Evolutionary conservation across 768 basidiomycete species (phyloP), one percentile per base, ranked within the genome.

Genomic region (Kockovaella imperatae): DNA sequence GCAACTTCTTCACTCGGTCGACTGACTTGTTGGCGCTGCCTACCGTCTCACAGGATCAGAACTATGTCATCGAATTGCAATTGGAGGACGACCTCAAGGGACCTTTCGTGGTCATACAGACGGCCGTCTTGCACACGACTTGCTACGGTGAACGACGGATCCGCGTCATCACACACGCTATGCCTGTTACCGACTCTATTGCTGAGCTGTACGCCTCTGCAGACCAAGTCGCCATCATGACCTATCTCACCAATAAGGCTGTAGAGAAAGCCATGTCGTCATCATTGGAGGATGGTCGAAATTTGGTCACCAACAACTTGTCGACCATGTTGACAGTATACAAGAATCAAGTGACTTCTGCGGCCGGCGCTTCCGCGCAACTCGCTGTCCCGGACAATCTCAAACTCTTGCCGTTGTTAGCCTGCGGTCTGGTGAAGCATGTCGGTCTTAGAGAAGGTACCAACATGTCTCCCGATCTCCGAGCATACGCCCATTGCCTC

Each of bases 1-100:
- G 93, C 53, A 97, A 96, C 75, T 95, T 96, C 77, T 97, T 97
- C 67, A 88, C 95, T 48, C 83, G 93, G 44, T 95, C 90, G 20
- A 97, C 93, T 18, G 93, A 97, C 72, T 79, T 96, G 4, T 79
- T 96, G 29, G 88, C 93, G 3, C 86, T 96, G 79, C 90, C 93
- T 2, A 84, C 89, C 6, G 91, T 97, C n/a, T 89, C 93, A 14
- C 82, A 86, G 61, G 90, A 97, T 62, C 87, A 95, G 69, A 89
- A 86, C 15, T 97, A 97, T 69, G 84, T 84, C 10, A 91, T 97
- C 62, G 93, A 97, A 69, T 77, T 96, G 10, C 85, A 91, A 68
- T 87, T 97, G 54, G 93, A 97, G 69, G 93, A 97, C 69, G 84
- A 85, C 29, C 78, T 97, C 57, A 87, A 84, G 0, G 77, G 84